These are phyloP conservation scores for Aspergillus ibericus DNA, from an alignment of 2,329 filamentous ascomycete genomes.

Conservation along the genomic window DNA sequence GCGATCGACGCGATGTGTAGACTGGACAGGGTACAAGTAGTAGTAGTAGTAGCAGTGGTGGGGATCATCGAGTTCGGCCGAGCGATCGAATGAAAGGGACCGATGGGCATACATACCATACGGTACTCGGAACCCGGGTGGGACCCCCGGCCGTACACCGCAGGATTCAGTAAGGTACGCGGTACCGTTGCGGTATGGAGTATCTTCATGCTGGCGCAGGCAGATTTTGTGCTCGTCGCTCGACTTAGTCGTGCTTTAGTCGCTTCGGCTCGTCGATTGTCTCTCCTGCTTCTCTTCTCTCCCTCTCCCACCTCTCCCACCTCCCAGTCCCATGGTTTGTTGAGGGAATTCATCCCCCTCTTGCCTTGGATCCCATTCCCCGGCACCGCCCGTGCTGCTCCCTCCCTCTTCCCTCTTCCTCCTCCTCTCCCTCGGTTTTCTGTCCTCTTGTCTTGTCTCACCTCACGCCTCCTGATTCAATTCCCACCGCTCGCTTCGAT, in stretches of 20 bases:
- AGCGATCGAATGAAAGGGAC: not conserved
- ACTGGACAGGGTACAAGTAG: too few species aligned
- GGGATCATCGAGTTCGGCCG: not conserved
- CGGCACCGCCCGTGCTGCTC: slow-evolving; percentile 15
- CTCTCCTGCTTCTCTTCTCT: not conserved
- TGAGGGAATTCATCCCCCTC: slow-evolving; percentile 3
- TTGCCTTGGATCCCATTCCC: slow-evolving; percentile 10
- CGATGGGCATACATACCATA: not conserved
- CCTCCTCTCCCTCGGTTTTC: slow-evolving; percentile 7
- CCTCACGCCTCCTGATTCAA: not conserved
- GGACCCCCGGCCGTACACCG: not conserved
- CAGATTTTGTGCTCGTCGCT: not conserved
- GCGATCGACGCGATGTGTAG: too few species aligned
- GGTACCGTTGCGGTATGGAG: not conserved
- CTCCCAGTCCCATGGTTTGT: not conserved
- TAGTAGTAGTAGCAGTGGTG: not conserved
- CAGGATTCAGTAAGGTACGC: not conserved
- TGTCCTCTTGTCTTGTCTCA: not conserved
- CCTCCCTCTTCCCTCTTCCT: slow-evolving; percentile 11
- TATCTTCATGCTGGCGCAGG: not conserved
- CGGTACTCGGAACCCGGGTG: not conserved
- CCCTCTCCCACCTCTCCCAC: not conserved
- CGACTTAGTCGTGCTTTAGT: not conserved
- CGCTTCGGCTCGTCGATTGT: not conserved
- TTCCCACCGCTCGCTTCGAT: slow-evolving; percentile 6